Conservation (phyloP, 371 early-diverging fungal species). For the Coemansia sp. region DNA sequence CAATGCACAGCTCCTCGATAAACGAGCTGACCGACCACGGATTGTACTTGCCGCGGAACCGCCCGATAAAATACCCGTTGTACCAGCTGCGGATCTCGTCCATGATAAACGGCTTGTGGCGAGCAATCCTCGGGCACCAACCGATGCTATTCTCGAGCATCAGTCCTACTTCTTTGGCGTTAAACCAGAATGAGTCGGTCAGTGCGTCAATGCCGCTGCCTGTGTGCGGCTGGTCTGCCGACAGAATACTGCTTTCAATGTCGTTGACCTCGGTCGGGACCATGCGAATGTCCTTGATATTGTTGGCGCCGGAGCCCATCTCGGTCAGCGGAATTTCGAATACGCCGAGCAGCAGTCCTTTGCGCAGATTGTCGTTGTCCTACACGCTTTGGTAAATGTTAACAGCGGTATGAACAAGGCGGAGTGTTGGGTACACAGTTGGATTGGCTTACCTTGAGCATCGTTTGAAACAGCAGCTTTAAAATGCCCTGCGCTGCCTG, state of each 20-base stretch:
- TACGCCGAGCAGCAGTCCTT: constrained; percentile 26
- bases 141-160: constrained; percentile 25
- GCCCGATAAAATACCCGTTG: constrained; percentile 36
- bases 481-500: constrained; percentile 5
- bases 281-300: constrained; percentile 31
- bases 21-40: constrained; percentile 41
- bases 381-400: constrained; percentile 6
- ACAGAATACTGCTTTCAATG: constrained; percentile 18
- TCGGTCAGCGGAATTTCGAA: constrained; percentile 27
- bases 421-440: too few species aligned
- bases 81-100: constrained; percentile 26
- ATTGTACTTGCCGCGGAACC: constrained; percentile 38
- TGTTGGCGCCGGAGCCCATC: constrained; percentile 37
- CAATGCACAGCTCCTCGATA: constrained; percentile 17
- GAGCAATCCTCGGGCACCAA: constrained; percentile 3
- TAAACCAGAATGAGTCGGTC: constrained; percentile 34
- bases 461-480: constrained; percentile 15
- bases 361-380: constrained; percentile 21
- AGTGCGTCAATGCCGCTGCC: constrained; percentile 28
- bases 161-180: constrained; percentile 20
- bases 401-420: neutral
- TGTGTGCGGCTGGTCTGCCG: constrained; percentile 18
- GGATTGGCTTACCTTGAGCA: constrained; percentile 22
- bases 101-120: constrained; percentile 16
- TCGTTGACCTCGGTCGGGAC: constrained; percentile 29